phyloP scores from a whole-genome alignment of 768 basidiomycete genomes.

The Hericium rajendrae region DNA sequence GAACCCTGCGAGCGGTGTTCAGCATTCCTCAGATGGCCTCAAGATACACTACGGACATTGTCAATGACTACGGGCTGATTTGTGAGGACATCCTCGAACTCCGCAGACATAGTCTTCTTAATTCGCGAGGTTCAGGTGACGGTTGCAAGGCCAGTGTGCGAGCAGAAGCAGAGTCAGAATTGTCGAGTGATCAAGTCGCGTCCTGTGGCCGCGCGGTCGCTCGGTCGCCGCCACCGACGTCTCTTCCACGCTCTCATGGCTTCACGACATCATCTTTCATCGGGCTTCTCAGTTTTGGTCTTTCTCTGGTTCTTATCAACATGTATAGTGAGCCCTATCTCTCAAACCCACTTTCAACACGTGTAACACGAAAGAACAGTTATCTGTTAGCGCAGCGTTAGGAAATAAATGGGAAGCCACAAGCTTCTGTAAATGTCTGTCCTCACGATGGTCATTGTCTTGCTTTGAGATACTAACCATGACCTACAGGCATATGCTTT shows the following conservation, averaged over 20 bases:
- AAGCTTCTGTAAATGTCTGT: slow-evolving; percentile 81
- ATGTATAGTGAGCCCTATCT: too few relatives aligned
- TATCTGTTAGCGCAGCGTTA: slow-evolving; percentile 33
- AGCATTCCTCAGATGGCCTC: slow-evolving; percentile 9
- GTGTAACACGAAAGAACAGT: slow-evolving; percentile 17
- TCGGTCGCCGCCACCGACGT: not conserved
- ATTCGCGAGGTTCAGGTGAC: not conserved
- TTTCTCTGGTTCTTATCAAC: not conserved
- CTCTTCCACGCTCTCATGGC: not conserved
- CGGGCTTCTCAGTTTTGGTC: slow-evolving; percentile 2
- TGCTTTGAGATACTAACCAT: not conserved
- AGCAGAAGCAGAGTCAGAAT: not conserved
- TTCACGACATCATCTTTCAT: not conserved
- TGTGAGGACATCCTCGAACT: slow-evolving; percentile 89
- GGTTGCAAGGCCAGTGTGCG: not conserved
- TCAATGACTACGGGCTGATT: slow-evolving; percentile 99
- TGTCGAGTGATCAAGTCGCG: slow-evolving; percentile 1
- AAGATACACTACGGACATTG: slow-evolving; percentile 49
- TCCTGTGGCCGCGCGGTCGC: not conserved
- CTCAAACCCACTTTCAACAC: too few relatives aligned
- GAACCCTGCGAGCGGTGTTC: slow-evolving; percentile 59
- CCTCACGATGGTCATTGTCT: slow-evolving; percentile 2
- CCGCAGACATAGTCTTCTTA: slow-evolving; percentile 54
- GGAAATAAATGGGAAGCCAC: slow-evolving; percentile 80
- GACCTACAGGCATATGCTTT: slow-evolving; percentile 76